Evolutionary conservation across 441 rosid species (phyloP), one percentile per base, ranked within the genome.

Genomic region (Aquilaria agallochum): DNA sequence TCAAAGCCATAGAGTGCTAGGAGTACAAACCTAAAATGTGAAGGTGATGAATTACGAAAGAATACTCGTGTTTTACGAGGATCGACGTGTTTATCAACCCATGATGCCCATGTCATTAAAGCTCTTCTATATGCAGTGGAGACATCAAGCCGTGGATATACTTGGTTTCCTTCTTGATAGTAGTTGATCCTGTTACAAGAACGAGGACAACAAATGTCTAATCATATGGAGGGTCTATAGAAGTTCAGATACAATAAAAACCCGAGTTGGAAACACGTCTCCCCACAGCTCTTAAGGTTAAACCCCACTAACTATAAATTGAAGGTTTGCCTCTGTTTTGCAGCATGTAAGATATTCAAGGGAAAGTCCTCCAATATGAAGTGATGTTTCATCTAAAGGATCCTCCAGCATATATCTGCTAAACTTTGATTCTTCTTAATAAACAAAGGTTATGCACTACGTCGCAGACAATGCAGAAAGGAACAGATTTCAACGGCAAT

Each of bases 21-120:
- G 40, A 33, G 10, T 44, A 42, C 56, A 66, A 68, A 90, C 98
- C 98, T 94, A 88, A 90, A 94, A 77, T 89, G 99, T 8, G 96
- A 84, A 68, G 99, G 99, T 13, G 95, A 75, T 0, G 88, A 81
- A 66, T 83, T 89, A 73, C 92, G 75, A 69, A 88, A 89, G 87
- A 94, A 94, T 59, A 94, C 93, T 53, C 50, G 75, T 27, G 96
- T 89, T 79, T 78, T 85, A 65, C 76, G 78, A 4, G 83, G 80
- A 71, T 89, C 79, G 9, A 87, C 66, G 66, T 78, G 78, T 64
- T 65, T 83, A 60, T 90, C 95, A 47, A 89, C 88, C 98, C 98
- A 94, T 53, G 90, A 80, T 63, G 88, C 89, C 97, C 97, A 90
- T 56, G 95, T 87, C 64, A 33, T 80, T 66, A 90, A 60, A 50